phyloP scores from a whole-genome alignment of 352 stramenopile genomes.

The Pythium graminicola region DNA sequence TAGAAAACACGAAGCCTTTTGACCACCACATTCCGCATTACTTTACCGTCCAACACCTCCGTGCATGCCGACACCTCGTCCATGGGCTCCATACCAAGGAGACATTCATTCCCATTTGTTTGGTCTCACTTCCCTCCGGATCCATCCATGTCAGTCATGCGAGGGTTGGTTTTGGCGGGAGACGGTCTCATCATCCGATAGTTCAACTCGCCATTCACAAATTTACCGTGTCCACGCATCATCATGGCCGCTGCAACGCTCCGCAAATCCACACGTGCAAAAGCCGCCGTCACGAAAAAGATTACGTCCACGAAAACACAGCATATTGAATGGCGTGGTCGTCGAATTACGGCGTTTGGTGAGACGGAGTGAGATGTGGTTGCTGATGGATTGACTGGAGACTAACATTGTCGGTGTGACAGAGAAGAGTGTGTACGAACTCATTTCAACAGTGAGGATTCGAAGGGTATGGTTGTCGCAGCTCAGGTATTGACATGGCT shows the following conservation, averaged over 20 bases:
- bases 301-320: conserved; percentile 23
- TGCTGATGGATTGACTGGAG: background rate
- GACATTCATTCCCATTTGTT: background rate
- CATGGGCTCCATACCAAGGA: no score
- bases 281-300: conserved; percentile 6
- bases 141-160: conserved; percentile 8
- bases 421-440: conserved; percentile 76
- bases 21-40: background rate
- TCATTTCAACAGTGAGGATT: conserved; percentile 53
- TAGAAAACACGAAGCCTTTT: background rate
- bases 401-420: background rate
- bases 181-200: background rate
- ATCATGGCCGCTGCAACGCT: conserved; percentile 7
- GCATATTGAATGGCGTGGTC: conserved; percentile 63
- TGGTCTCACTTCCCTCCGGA: conserved; percentile 5
- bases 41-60: no score
- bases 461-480: no score
- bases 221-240: background rate
- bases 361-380: background rate
- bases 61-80: no score
- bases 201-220: conserved; percentile 14
- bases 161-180: conserved; percentile 13
- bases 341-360: conserved; percentile 71
- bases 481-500: background rate
- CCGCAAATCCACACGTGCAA: conserved; percentile 5